Conservation (phyloP, 345 rosid genomes). For the Anacardium occidentale region DNA sequence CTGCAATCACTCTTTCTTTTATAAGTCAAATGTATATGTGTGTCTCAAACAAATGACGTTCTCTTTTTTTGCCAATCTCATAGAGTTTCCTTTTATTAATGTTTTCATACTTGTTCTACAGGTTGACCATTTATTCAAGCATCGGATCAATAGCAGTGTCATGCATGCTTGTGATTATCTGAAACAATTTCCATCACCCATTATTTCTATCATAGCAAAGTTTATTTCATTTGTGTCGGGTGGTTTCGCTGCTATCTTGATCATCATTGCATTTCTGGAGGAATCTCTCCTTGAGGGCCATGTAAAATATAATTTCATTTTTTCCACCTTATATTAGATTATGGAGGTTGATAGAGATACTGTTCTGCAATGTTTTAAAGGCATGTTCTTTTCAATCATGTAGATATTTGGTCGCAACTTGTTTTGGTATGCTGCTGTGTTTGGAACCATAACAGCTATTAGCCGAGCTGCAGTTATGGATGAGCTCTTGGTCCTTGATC, state of each 20-base stretch:
- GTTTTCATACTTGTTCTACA: conserved; percentile 29
- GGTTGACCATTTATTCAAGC: conserved; percentile 99
- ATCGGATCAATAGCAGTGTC: conserved; percentile 86
- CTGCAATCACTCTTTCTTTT: background rate
- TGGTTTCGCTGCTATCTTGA: conserved; percentile 91
- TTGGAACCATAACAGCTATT: conserved; percentile 94
- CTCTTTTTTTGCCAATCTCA: background rate
- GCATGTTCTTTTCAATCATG: conserved; percentile 25
- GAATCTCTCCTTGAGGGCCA: conserved; percentile 98
- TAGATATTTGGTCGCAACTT: conserved; percentile 97
- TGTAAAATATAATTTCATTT: conserved; percentile 45
- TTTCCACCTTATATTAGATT: conserved; percentile 6
- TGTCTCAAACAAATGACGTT: background rate
- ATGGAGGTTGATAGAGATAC: background rate
- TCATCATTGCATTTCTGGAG: conserved; percentile 96
- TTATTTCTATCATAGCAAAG: conserved; percentile 83
- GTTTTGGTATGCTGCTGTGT: conserved; percentile 98
- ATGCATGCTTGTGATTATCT: conserved; percentile 82
- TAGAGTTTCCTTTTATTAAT: conserved; percentile 11
- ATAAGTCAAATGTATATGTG: too few species aligned
- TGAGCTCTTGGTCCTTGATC: conserved; percentile 84
- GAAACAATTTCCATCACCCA: conserved; percentile 89
- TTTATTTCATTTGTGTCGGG: conserved; percentile 95
- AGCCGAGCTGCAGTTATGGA: conserved; percentile 93
- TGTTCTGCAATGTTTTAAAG: conserved; percentile 1